phyloP scores from a whole-genome alignment of 805 yeast genomes.

The Candida dajiaensis region DNA sequence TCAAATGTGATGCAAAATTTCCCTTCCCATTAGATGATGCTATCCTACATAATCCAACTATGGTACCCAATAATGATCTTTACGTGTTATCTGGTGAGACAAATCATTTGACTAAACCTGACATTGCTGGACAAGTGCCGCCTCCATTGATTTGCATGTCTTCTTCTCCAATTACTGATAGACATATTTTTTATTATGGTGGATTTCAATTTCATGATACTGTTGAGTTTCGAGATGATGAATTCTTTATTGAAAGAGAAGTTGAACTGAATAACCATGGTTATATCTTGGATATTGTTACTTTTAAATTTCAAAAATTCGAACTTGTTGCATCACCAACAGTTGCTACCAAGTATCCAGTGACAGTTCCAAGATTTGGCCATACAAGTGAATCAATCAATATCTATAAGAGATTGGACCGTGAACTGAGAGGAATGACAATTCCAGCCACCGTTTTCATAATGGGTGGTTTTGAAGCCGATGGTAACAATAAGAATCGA shows the following conservation, averaged over 20 bases:
- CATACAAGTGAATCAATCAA: constrained; percentile 29
- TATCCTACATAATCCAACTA: constrained; percentile 36
- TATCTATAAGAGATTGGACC: constrained; percentile 7
- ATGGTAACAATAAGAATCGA: constrained; percentile 13
- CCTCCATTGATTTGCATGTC: constrained; percentile 45
- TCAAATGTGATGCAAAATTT: constrained; percentile 34
- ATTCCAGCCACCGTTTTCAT: constrained; percentile 33
- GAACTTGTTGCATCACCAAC: constrained; percentile 30
- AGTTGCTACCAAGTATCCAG: constrained; percentile 24
- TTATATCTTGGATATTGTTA: constrained; percentile 51
- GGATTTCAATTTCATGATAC: constrained; percentile 45
- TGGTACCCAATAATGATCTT: constrained; percentile 33
- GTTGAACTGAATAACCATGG: constrained; percentile 46
- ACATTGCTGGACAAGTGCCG: constrained; percentile 39
- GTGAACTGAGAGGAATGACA: constrained; percentile 1
- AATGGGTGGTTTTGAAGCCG: constrained; percentile 43
- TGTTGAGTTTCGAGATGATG: constrained; percentile 29
- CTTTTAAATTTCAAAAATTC: constrained; percentile 44
- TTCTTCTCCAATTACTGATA: constrained; percentile 44
- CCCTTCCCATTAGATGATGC: constrained; percentile 40
- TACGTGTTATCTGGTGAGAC: constrained; percentile 36
- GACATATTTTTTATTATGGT: constrained; percentile 61
- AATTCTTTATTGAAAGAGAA: constrained; percentile 31
- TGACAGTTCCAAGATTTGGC: constrained; percentile 34
- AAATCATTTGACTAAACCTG: constrained; percentile 29